phyloP scores from a whole-genome alignment of 371 early-diverging fungal genomes.

The Homolaphlyctis polyrhiza region DNA sequence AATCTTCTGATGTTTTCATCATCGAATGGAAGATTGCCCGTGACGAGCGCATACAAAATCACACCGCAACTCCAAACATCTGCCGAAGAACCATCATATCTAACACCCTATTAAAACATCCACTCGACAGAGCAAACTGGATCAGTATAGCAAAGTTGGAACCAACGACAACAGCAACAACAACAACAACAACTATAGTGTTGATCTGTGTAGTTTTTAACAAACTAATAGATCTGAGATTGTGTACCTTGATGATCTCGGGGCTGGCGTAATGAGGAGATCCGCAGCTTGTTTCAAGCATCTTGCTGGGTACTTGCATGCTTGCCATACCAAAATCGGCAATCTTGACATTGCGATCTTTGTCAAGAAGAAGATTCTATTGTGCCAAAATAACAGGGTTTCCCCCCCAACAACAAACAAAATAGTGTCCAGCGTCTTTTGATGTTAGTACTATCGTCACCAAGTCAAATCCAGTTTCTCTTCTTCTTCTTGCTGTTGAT shows the following conservation, averaged over 20 bases:
- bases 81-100: slow-evolving; percentile 79
- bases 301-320: slow-evolving; percentile 60
- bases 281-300: slow-evolving; percentile 79
- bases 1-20: slow-evolving; percentile 81
- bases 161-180: background rate
- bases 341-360: slow-evolving; percentile 70
- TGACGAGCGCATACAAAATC: slow-evolving; percentile 81
- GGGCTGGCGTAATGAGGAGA: slow-evolving; percentile 93
- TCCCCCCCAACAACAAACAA: too few relatives aligned
- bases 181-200: background rate
- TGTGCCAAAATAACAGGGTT: too few relatives aligned
- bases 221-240: background rate
- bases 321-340: slow-evolving; percentile 88
- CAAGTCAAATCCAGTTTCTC: slow-evolving; percentile 1
- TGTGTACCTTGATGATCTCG: slow-evolving; percentile 72
- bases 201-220: background rate
- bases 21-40: slow-evolving; percentile 89
- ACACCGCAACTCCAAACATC: slow-evolving; percentile 95
- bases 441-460: too few relatives aligned
- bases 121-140: background rate
- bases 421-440: too few relatives aligned
- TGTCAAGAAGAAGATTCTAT: slow-evolving; percentile 84
- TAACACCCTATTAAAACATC: slow-evolving; percentile 50
- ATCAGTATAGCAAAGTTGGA: too few relatives aligned
- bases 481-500: slow-evolving; percentile 54